phyloP scores from a whole-genome alignment of 306 rosid species.

The Prosopis cineraria region DNA sequence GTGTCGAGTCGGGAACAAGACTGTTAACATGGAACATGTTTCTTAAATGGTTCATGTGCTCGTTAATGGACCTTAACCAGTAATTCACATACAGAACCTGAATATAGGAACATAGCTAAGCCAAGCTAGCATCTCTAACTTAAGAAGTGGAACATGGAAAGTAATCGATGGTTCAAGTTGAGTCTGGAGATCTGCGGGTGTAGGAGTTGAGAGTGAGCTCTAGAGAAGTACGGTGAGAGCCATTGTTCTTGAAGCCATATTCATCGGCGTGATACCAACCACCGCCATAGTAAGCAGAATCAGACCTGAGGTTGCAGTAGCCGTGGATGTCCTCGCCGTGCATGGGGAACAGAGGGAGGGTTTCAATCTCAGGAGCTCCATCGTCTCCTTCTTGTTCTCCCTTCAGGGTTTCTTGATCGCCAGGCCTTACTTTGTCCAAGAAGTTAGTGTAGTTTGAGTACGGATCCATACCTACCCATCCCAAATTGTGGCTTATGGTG shows the following conservation, averaged over 20 bases:
- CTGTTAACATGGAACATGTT: slow-evolving; percentile 30
- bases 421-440: slow-evolving; percentile 58
- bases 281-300: slow-evolving; percentile 52
- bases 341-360: slow-evolving; percentile 93
- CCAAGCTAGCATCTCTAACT: neutral
- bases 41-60: slow-evolving; percentile 26
- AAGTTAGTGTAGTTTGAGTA: slow-evolving; percentile 51
- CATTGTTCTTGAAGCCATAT: slow-evolving; percentile 4
- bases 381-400: slow-evolving; percentile 30
- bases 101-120: slow-evolving; percentile 13
- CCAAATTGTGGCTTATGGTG: slow-evolving; percentile 46
- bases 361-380: slow-evolving; percentile 65
- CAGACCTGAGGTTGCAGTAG: slow-evolving; percentile 57
- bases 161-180: slow-evolving; percentile 14
- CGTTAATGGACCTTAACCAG: slow-evolving; percentile 19
- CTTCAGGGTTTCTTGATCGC: slow-evolving; percentile 39
- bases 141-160: slow-evolving; percentile 47
- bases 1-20: neutral
- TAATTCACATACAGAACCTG: slow-evolving; percentile 28
- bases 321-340: slow-evolving; percentile 75
- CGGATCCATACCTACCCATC: slow-evolving; percentile 73
- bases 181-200: slow-evolving; percentile 50
- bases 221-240: slow-evolving; percentile 6
- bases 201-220: slow-evolving; percentile 21
- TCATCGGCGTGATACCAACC: slow-evolving; percentile 51